phyloP scores from a whole-genome alignment of 1,284 basidiomycete genomes.

The Ceratobasidium sp. region DNA sequence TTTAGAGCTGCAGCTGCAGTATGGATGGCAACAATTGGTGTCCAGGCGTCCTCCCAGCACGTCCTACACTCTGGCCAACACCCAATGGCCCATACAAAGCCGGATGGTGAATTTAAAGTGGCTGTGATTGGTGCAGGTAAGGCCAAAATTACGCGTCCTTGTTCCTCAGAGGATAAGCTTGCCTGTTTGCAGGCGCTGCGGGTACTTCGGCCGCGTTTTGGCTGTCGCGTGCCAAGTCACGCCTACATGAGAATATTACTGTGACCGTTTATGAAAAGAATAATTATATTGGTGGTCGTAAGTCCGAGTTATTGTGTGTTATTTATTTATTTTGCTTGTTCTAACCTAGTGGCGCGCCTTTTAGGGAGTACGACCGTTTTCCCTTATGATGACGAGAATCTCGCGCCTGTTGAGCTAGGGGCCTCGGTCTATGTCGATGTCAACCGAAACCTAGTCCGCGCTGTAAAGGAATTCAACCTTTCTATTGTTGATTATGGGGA shows the following conservation, averaged over 20 bases:
- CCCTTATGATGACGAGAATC: constrained; percentile 71
- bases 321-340: constrained; percentile 8
- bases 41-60: constrained; percentile 1
- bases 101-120: constrained; percentile 49
- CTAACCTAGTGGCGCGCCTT: constrained; percentile 11
- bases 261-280: constrained; percentile 84
- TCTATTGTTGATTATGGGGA: constrained; percentile 62
- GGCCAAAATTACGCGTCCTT: constrained; percentile 53
- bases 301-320: constrained; percentile 50
- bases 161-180: too few relatives aligned
- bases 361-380: constrained; percentile 77
- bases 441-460: constrained; percentile 85
- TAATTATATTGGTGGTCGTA: constrained; percentile 81
- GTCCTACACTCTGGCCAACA: constrained; percentile 1
- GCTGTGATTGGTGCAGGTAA: constrained; percentile 89
- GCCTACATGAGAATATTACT: constrained; percentile 61
- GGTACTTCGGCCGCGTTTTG: constrained; percentile 77
- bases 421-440: constrained; percentile 86
- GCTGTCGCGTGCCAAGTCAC: constrained; percentile 74
- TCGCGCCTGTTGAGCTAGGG: constrained; percentile 73
- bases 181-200: constrained; percentile 49
- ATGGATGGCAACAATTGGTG: neutral
- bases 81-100: neutral
- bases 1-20: neutral
- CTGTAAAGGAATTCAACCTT: constrained; percentile 80